Conservation (phyloP, 495 filamentous ascomycete species). For the Daldinia concentrica region DNA sequence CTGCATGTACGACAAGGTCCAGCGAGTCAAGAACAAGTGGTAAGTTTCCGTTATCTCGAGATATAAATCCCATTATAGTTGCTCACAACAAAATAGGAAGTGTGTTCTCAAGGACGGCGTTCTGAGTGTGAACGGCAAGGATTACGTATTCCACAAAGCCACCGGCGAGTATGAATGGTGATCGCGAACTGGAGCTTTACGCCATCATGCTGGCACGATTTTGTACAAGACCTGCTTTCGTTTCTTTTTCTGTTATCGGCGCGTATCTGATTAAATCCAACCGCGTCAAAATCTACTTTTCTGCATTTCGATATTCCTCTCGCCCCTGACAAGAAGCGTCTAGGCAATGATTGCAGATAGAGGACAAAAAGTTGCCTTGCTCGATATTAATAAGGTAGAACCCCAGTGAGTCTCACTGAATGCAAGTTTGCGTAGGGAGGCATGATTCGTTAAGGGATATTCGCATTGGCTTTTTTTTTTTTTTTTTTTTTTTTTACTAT, state of each 20-base stretch:
- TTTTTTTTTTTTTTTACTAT: constrained; percentile 9
- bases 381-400: constrained; percentile 14
- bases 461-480: constrained; percentile 13
- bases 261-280: constrained; percentile 3
- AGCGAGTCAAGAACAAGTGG: constrained; percentile 99
- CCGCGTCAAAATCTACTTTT: background rate
- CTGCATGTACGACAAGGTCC: constrained; percentile 99
- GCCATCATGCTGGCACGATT: background rate
- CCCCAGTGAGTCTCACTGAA: background rate
- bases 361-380: background rate
- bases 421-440: constrained; percentile 8
- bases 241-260: constrained; percentile 12
- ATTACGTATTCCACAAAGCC: constrained; percentile 98
- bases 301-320: background rate
- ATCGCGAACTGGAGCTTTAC: constrained; percentile 1
- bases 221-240: constrained; percentile 19
- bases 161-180: constrained; percentile 98
- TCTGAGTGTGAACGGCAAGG: constrained; percentile 86
- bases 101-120: constrained; percentile 97
- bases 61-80: background rate
- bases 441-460: constrained; percentile 16
- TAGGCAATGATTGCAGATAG: background rate
- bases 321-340: background rate
- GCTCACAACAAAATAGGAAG: constrained; percentile 66
- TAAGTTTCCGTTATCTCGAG: constrained; percentile 41